Base-by-base conservation (phyloP, 352 stramenopile genomes). In the Phytophthora tentaculata region DNA sequence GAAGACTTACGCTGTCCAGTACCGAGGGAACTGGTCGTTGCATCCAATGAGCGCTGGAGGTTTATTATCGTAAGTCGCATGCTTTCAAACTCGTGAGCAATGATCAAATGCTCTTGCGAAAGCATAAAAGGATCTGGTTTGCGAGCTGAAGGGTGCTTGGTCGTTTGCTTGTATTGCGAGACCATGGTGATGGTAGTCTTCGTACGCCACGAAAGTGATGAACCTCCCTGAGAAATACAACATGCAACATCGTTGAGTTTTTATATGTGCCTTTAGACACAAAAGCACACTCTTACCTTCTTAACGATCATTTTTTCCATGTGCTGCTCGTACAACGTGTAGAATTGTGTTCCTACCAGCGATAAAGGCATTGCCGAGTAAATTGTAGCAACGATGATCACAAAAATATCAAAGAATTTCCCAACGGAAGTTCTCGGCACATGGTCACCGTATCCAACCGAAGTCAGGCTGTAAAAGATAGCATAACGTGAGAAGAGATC, bases 281-380 rank as follows among this genome's bases (percentile, higher is more conserved):
- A n/a, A 32, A 32, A 9, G 28, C 28, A 32, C 5, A 32, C 28
- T 8, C 28, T 32, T 77, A 89, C 83, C 61, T 80, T 57, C 29
- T 86, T 86, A 32, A 88, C 49, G 56, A 85, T 71, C 61, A 84
- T 79, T 24, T 84, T 88, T 61, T 91, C 77, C 52, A 83, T 74
- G 61, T 91, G 80, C 49, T 83, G 78, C 24, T 88, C 83, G 58
- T 94, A 94, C 8, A 89, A 64, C 9, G 72, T 71, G 63, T 89
- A 90, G 53, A 93, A 94, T 50, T 93, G 83, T 16, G 67, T 79
- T 13, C 86, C 86, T 16, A 94, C 83, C 8, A 94, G 65, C 4
- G 81, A 90, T 22, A 94, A 56, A 13, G 86, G 86, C 86, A 93
- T 94, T 0, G 86, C 79, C 7, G 83, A 90, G 61, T 93, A 93